These are phyloP conservation scores for Iberis amara DNA, from an alignment of 441 rosid species.

Conservation along the genomic window DNA sequence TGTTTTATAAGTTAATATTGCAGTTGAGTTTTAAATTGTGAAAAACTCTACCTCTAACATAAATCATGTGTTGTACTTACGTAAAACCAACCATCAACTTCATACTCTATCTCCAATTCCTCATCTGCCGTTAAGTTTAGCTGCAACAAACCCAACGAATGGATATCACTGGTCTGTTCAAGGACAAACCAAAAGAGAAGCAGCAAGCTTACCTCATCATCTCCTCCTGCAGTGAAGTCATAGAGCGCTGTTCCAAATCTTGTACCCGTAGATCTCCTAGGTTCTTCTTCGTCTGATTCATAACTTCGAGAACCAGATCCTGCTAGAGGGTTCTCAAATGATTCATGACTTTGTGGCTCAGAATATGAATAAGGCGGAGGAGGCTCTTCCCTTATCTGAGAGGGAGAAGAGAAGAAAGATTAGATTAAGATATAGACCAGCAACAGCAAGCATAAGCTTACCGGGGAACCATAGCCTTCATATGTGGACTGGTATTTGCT, in stretches of 20 bases:
- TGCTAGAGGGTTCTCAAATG: slow-evolving; percentile 78
- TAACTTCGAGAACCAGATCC: slow-evolving; percentile 55
- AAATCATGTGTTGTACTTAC: slow-evolving; percentile 49
- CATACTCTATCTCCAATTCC: slow-evolving; percentile 87
- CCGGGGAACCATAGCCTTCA: slow-evolving; percentile 73
- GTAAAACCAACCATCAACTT: slow-evolving; percentile 98
- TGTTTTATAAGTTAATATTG: slow-evolving; percentile 6
- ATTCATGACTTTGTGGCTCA: slow-evolving; percentile 46
- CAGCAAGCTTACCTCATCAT: slow-evolving; percentile 69
- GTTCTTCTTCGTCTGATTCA: slow-evolving; percentile 62
- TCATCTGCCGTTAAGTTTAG: slow-evolving; percentile 87
- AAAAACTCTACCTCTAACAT: not conserved
- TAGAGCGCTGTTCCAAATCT: slow-evolving; percentile 82
- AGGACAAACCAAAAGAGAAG: not conserved
- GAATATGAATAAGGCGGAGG: slow-evolving; percentile 83
- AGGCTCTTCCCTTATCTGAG: slow-evolving; percentile 90
- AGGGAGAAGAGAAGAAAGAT: slow-evolving; percentile 6
- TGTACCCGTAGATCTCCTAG: slow-evolving; percentile 50
- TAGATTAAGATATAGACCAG: slow-evolving; percentile 1
- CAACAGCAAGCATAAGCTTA: slow-evolving; percentile 31
- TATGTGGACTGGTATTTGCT: slow-evolving; percentile 51
- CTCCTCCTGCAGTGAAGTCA: slow-evolving; percentile 99
- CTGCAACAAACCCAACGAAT: slow-evolving; percentile 43
- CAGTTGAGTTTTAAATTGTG: slow-evolving; percentile 8
- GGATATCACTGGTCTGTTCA: not conserved